Evolutionary conservation across 371 early-diverging fungal species (phyloP).

Genomic region (Catenaria anguillulae): DNA sequence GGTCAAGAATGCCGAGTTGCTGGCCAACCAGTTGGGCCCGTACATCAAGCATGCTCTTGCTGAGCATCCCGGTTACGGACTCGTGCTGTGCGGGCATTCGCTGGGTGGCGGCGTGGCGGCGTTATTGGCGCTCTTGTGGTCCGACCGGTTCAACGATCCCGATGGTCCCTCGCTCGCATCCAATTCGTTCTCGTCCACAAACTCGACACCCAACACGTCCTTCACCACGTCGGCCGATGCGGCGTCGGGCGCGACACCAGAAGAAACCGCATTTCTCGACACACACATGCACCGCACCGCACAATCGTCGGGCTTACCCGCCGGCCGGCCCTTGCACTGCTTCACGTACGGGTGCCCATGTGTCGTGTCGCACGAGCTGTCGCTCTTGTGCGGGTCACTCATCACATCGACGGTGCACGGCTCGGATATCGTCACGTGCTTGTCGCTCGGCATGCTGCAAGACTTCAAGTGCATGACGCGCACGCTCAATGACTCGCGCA

Average conservation of each 20-base stretch:
- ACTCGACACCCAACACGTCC: neutral
- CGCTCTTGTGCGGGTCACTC: conserved; percentile 48
- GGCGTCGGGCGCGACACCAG: neutral
- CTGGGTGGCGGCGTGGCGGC: conserved; percentile 66
- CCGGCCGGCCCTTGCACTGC: conserved; percentile 43
- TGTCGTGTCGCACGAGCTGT: conserved; percentile 46
- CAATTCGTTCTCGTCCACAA: neutral
- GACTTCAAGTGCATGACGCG: conserved; percentile 60
- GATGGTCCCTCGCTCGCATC: too few species aligned
- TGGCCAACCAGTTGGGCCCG: conserved; percentile 27
- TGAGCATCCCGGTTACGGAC: conserved; percentile 49
- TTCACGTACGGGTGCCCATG: conserved; percentile 62
- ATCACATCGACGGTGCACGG: conserved; percentile 57
- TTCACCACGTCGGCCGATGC: neutral
- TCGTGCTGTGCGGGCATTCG: conserved; percentile 65
- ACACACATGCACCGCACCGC: conserved; percentile 23
- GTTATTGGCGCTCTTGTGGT: conserved; percentile 53
- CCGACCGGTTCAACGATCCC: conserved; percentile 25
- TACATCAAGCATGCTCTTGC: conserved; percentile 48
- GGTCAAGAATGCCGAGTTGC: conserved; percentile 51
- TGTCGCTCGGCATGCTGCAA: conserved; percentile 51
- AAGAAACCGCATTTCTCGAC: neutral
- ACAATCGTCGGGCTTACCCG: conserved; percentile 42
- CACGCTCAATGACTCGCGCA: conserved; percentile 44
- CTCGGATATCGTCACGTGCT: conserved; percentile 50